These are phyloP conservation scores for Daucus carota DNA, from an alignment of 129 eudicot species.

Conservation along the genomic window DNA sequence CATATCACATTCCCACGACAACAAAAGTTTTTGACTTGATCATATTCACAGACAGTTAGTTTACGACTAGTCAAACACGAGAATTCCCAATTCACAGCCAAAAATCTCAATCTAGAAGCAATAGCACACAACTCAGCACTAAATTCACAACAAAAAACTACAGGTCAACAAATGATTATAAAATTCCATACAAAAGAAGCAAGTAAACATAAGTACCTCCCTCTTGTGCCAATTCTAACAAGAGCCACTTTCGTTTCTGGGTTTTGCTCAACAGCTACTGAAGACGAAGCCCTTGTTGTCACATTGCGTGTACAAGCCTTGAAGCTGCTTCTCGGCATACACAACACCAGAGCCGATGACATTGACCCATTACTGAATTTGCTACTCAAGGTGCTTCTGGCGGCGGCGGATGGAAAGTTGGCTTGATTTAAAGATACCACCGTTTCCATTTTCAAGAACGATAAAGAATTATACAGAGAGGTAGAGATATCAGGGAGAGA, in stretches of 20 bases:
- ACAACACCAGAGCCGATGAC: constrained; percentile 28
- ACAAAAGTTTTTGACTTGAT: background rate
- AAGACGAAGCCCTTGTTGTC: constrained; percentile 17
- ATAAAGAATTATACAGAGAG: constrained; percentile 7
- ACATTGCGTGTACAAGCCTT: constrained; percentile 8
- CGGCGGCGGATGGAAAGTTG: constrained; percentile 10
- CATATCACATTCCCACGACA: background rate
- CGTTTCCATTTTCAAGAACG: constrained; percentile 29
- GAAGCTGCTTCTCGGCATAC: constrained; percentile 15
- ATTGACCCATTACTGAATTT: constrained; percentile 29
- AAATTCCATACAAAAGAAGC: background rate
- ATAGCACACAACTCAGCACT: background rate
- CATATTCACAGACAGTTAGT: background rate
- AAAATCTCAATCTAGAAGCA: background rate
- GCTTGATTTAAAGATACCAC: constrained; percentile 30
- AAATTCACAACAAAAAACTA: background rate
- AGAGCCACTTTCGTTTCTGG: constrained; percentile 51
- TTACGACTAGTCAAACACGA: background rate
- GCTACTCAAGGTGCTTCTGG: background rate
- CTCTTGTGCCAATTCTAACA: constrained; percentile 71
- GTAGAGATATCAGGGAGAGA: background rate
- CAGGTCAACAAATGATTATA: background rate
- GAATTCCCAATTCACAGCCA: background rate
- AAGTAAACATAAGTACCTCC: constrained; percentile 42
- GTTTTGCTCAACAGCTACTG: constrained; percentile 59